Evolutionary conservation across 306 rosid genomes (phyloP).

Genomic region (Echinosophora koreensis): DNA sequence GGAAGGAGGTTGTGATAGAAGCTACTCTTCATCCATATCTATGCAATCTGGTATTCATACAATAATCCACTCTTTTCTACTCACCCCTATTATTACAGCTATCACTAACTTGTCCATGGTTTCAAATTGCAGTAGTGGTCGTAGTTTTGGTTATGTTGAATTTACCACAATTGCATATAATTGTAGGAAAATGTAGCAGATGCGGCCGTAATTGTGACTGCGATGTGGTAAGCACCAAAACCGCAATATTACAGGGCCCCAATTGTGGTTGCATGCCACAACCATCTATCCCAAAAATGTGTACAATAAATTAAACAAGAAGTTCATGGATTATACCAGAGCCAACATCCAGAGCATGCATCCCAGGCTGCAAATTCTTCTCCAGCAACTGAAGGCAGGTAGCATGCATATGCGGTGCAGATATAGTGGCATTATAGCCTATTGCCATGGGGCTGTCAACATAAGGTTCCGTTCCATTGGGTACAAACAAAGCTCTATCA

Average conservation of each 20-base stretch:
- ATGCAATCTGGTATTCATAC: not conserved
- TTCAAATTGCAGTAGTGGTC: no score
- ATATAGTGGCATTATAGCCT: slow-evolving; percentile 95
- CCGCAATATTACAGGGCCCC: no score
- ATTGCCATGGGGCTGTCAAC: slow-evolving; percentile 84
- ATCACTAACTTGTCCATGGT: not conserved
- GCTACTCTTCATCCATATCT: slow-evolving; percentile 5
- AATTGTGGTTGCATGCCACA: not conserved
- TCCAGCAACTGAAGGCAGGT: slow-evolving; percentile 91
- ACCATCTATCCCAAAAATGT: slow-evolving; percentile 19
- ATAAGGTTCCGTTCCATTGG: slow-evolving; percentile 71
- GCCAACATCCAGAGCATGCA: slow-evolving; percentile 90
- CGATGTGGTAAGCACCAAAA: no score
- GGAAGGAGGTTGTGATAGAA: not conserved
- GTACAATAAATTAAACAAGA: slow-evolving; percentile 2
- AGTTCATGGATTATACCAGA: slow-evolving; percentile 65
- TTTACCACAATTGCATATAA: no score
- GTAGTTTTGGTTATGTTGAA: no score
- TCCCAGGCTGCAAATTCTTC: slow-evolving; percentile 88
- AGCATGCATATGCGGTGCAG: slow-evolving; percentile 99
- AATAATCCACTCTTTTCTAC: slow-evolving; percentile 2
- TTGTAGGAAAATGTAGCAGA: no score
- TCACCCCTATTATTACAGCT: not conserved
- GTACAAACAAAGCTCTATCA: slow-evolving; percentile 90
- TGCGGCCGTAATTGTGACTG: no score